Conservation (phyloP, 2,329 filamentous ascomycete species). For the Xylariaceae sp. region DNA sequence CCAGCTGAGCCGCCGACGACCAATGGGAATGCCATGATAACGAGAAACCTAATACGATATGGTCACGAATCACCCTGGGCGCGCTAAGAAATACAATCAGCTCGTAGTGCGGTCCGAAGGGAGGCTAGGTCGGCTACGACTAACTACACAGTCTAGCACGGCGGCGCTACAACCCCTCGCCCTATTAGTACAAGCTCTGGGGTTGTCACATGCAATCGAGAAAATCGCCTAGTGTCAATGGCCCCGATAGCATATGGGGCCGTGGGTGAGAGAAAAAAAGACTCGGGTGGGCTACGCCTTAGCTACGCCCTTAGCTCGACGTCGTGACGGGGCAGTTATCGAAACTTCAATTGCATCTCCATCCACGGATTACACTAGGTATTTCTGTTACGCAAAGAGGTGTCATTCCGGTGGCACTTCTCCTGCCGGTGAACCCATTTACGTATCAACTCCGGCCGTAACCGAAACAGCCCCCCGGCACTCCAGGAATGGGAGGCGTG, state of each 20-base stretch:
- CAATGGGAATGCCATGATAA: neutral
- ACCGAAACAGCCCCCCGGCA: neutral
- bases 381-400: conserved; percentile 1
- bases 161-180: neutral
- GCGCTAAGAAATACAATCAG: neutral
- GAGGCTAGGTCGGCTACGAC: too few relatives aligned
- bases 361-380: neutral
- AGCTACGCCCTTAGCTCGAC: neutral
- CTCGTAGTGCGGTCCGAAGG: too few relatives aligned
- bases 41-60: neutral
- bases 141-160: too few relatives aligned
- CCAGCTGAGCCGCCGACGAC: neutral
- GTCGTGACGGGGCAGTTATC: neutral
- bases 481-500: neutral
- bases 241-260: neutral
- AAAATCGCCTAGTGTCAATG: neutral
- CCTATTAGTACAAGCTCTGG: neutral
- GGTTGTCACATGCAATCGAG: neutral
- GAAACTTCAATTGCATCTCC: neutral
- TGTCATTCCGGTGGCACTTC: neutral
- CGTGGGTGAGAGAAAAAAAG: neutral
- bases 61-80: neutral
- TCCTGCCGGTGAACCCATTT: neutral
- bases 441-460: neutral
- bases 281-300: neutral